Base-by-base conservation (phyloP, 108 stramenopile genomes). In the Nannochloropsis gaditana region DNA sequence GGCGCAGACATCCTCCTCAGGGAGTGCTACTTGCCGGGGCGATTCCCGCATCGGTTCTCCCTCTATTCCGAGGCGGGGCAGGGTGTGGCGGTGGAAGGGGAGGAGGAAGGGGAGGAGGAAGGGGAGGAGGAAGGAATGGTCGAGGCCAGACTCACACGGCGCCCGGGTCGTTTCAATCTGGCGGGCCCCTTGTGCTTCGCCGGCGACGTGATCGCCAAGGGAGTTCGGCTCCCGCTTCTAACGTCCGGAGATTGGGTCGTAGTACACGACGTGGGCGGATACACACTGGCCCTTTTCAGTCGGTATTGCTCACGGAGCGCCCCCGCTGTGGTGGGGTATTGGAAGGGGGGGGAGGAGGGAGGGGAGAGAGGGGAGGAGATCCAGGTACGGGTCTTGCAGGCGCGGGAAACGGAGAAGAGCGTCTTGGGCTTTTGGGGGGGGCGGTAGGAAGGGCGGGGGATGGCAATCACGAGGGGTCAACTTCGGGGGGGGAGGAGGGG, bases 1-100 rank as follows among this genome's bases (percentile, higher is more conserved):
- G 90, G 88, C 19, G 89, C 90, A 10, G 90, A 89, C 45, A 41
- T 90, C 10, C 86, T 90, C 73, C 31, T 90, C 41, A 86, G 90
- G 44, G 41, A 85, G 31, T 80, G 85, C 42, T 89, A 90, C 42
- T 45, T 82, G 41, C 87, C 84, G 9, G 86, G 83, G 42, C 89
- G 84, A 41, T 90, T 86, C 83, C 83, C 80, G 31, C 90, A 90
- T 86, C 90, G 90, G 5, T 43, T 87, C 43, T 84, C 89, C 10
- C 42, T 89, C 11, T 43, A 84, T 31, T 21, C n/a, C 9, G 42
- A 42, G n/a, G 41, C 9, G 5, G 88, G 87, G 41, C 9, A 21
- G 5, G 9, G 83, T 6, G 41, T 88, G 83, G 44, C 42, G 11
- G 85, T 15, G 11, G 43, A 82, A 82, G 43, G 10, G 17, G 17